phyloP scores from a whole-genome alignment of 352 stramenopile genomes.

The Phytophthora melonis region DNA sequence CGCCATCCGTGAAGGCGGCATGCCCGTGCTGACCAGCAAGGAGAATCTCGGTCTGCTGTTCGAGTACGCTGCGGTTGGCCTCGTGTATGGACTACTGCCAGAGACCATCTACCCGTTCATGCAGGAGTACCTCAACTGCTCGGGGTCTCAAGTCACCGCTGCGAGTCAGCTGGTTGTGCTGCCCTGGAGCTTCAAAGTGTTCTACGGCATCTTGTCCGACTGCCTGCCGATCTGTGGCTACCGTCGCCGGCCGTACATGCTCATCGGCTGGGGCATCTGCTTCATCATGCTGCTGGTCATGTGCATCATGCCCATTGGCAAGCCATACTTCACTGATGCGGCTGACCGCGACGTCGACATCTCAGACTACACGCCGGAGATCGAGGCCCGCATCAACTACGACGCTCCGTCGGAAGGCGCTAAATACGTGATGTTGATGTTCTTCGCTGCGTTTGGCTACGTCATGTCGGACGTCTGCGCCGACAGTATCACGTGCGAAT shows the following conservation, averaged over 20 bases:
- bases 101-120: slow-evolving; percentile 47
- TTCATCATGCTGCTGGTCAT: slow-evolving; percentile 40
- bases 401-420: slow-evolving; percentile 22
- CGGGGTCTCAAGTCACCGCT: not conserved
- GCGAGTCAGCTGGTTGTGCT: slow-evolving; percentile 47
- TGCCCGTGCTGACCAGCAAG: slow-evolving; percentile 38
- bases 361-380: slow-evolving; percentile 28
- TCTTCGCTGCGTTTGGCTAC: slow-evolving; percentile 76
- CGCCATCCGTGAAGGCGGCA: slow-evolving; percentile 47
- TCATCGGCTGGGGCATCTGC: slow-evolving; percentile 55
- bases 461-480: slow-evolving; percentile 75
- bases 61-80: slow-evolving; percentile 59
- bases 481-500: slow-evolving; percentile 56
- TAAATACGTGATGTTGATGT: slow-evolving; percentile 64
- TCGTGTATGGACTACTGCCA: slow-evolving; percentile 55
- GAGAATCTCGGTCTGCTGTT: slow-evolving; percentile 52
- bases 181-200: slow-evolving; percentile 77
- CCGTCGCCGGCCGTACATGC: slow-evolving; percentile 35
- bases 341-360: slow-evolving; percentile 26
- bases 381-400: slow-evolving; percentile 36
- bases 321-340: slow-evolving; percentile 50
- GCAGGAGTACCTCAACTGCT: not conserved
- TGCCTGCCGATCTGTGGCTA: slow-evolving; percentile 66
- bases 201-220: slow-evolving; percentile 52
- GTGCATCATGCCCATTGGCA: slow-evolving; percentile 22